Evolutionary conservation across 2,329 filamentous ascomycete genomes (phyloP), one percentile per base, ranked within the genome.

Genomic region (Diaporthe caulivora): DNA sequence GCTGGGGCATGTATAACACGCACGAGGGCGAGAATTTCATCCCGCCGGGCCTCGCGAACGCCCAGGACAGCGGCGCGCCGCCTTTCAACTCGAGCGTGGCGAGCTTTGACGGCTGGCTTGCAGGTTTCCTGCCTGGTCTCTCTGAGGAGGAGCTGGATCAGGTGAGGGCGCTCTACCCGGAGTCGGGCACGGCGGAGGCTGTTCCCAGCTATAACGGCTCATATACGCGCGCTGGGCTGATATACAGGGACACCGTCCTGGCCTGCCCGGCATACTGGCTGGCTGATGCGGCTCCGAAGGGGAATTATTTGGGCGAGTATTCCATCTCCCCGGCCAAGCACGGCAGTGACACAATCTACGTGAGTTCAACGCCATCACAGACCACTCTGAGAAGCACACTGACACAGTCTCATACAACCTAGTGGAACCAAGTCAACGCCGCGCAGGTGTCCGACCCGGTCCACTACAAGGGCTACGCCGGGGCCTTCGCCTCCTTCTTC

Each of bases 11-110:
- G 83, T 92, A 91, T 79, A 92, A 92, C 78, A 85, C 87, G 0
- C 87, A 91, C 77, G 90, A 92, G 80, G 90, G 91, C 29, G 87
- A 92, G 78, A 90, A 89, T 75, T 92, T 92, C 76, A 82, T 91
- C 29, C 89, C 89, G 0, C 78, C 85, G 0, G 87, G 86, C 0
- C 81, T 92, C 1, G 78, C 81, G 24, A 82, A 80, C 62, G 74
- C 75, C 0, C 76, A 77, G 0, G 79, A 80, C 9, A 77, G 78
- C 0, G 81, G 82, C 2, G 79, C 79, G 3, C 81, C 80, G 21
- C 83, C 84, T 0, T 91, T 88, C 78, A 90, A 90, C 75, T 84
- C 84, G 1, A 89, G 86, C 1, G 68, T 71, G 1, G 81, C 84
- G 0, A 86, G 85, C 3, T 91, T 91, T 76, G 81, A 87, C 29